Evolutionary conservation across 2,329 filamentous ascomycete genomes (phyloP).

Genomic region (Tolypocladium ophioglossoides): DNA sequence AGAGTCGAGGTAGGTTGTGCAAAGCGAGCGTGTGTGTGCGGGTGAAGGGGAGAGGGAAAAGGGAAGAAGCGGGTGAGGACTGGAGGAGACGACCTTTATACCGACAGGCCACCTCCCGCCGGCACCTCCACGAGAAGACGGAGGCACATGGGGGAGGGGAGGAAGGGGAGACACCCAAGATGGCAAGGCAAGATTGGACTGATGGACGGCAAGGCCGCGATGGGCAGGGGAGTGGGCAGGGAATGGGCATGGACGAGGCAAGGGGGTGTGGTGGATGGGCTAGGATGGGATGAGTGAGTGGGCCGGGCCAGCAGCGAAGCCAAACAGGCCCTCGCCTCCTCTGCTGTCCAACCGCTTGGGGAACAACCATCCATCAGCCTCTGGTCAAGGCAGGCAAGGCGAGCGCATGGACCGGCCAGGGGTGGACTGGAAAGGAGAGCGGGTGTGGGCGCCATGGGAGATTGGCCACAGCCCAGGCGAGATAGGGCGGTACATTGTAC

Average conservation of each 20-base stretch:
- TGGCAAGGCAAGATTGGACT: not conserved
- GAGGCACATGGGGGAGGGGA: not conserved
- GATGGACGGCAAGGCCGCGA: not conserved
- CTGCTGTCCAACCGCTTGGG: not conserved
- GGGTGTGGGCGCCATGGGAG: slow-evolving; percentile 2
- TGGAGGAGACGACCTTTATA: slow-evolving; percentile 39
- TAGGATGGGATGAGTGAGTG: not conserved
- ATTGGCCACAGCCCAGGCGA: not conserved
- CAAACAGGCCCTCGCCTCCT: not conserved
- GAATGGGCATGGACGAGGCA: not conserved
- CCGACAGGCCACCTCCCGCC: slow-evolving; percentile 4
- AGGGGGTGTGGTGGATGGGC: not conserved
- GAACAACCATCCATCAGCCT: not conserved
- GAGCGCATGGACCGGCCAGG: slow-evolving; percentile 8
- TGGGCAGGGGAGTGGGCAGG: not conserved
- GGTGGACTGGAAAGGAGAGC: no score
- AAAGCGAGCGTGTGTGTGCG: slow-evolving; percentile 36
- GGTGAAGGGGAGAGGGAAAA: slow-evolving; percentile 32
- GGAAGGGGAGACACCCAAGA: not conserved
- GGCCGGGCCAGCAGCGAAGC: not conserved
- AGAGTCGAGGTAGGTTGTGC: slow-evolving; percentile 35
- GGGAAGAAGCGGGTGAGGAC: slow-evolving; percentile 16
- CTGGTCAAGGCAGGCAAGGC: not conserved
- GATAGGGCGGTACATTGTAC: not conserved
- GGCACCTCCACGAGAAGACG: slow-evolving; percentile 1